Base-by-base conservation (phyloP, 495 filamentous ascomycete species). In the Penicillium robsamsonii region DNA sequence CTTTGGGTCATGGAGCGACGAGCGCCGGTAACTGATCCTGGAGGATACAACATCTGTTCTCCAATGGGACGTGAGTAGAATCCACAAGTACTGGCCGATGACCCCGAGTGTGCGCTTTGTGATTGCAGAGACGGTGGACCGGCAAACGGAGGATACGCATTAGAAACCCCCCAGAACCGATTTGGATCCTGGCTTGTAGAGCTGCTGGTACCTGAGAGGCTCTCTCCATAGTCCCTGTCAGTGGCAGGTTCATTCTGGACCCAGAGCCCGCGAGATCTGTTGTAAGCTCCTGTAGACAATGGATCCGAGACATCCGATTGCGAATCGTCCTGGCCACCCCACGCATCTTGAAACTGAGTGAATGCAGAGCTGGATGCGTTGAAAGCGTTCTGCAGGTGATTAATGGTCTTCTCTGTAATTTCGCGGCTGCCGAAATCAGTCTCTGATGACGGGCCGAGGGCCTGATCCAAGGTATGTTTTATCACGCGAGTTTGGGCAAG, bases 401-500 rank as follows among this genome's bases (percentile, higher is more conserved):
- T 78, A 47, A 84, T 73, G 13, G 78, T 80, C 46, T 80, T 81
- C 53, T 85, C 82, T 5, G 73, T 78, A 10, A 78, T 65, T 41
- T 82, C 78, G 51, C 72, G 74, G 45, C 62, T 70, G 52, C 70
- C 68, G 52, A 75, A 72, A 47, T 88, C 85, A 22, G 73, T 74
- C 41, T 83, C 82, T 30, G 82, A 81, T 10, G 83, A 73, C 56
- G 83, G 78, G 11, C 85, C 87, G 53, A 91, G 78, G 52, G 84
- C 83, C 65, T 90, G 84, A 53, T 91, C 87, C 45, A 91, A 59
- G 13, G 87, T 91, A 64, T 90, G 86, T 66, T 87, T 88, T 45
- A 84, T 85, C 64, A 84, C 83, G 42, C 90, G 89, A 10, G 79
- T 87, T 56, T 93, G 88, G 25, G 87, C 80, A 52, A 97, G 81